A percentile compares a stretch with the other conserved stretches of the same genome.
phyloP scores from a whole-genome alignment of 2,329 filamentous ascomycete genomes.

The Trichoderma sp. region DNA sequence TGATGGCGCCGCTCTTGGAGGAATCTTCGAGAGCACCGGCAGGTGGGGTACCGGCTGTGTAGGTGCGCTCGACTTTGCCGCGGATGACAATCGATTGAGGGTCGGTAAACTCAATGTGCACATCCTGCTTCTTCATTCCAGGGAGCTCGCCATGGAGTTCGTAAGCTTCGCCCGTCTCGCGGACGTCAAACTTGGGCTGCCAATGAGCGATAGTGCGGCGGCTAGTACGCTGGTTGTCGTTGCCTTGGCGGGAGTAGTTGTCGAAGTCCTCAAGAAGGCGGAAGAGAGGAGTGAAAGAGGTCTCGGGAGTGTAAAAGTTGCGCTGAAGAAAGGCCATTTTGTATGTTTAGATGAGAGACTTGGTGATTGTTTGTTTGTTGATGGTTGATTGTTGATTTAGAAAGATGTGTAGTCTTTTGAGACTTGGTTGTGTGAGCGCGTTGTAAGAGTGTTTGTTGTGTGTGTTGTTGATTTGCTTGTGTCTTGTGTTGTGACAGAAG shows the following conservation, averaged over 20 bases:
- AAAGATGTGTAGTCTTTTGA: background rate
- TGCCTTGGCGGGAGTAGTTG: conserved; percentile 41
- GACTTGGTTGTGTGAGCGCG: background rate
- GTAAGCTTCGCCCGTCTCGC: conserved; percentile 62
- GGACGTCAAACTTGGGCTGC: conserved; percentile 70
- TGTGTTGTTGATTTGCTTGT: background rate
- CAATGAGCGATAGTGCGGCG: conserved; percentile 43
- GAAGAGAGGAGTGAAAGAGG: conserved; percentile 54
- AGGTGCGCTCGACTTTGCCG: conserved; percentile 61
- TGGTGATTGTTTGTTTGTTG: background rate
- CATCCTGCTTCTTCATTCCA: conserved; percentile 66
- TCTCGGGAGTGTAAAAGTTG: conserved; percentile 43
- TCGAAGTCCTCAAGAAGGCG: conserved; percentile 58
- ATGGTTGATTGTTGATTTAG: background rate
- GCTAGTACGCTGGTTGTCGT: conserved; percentile 21
- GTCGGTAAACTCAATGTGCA: conserved; percentile 73
- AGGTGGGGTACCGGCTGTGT: conserved; percentile 45
- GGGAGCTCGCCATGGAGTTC: conserved; percentile 75
- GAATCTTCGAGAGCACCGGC: conserved; percentile 45
- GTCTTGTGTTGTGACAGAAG: background rate
- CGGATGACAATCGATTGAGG: conserved; percentile 64
- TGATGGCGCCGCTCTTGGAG: conserved; percentile 33
- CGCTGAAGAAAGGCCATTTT: conserved; percentile 55
- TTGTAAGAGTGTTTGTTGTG: background rate
- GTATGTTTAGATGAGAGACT: conserved; percentile 17